Conservation (phyloP, 2,329 filamentous ascomycete species). For the Claviceps digitariae region DNA sequence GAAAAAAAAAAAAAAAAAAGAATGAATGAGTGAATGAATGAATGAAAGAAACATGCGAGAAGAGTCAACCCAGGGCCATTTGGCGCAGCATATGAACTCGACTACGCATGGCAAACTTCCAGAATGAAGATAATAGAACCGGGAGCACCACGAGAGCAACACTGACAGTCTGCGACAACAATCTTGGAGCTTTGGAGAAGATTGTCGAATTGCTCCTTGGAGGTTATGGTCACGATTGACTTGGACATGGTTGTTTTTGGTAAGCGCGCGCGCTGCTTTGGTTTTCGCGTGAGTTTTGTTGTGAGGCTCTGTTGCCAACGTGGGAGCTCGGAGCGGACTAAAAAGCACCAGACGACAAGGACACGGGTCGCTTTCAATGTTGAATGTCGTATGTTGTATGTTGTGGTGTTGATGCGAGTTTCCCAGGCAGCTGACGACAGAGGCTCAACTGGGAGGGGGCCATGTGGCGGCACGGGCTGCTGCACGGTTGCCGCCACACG, state of each 20-base stretch:
- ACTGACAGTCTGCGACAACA: constrained; percentile 79
- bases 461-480: not conserved
- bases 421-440: too few species aligned
- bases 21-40: too few species aligned
- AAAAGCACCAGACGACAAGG: not conserved
- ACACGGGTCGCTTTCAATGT: too few species aligned
- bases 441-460: not conserved
- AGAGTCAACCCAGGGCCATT: too few species aligned
- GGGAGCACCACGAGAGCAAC: constrained; percentile 12
- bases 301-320: not conserved
- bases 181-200: constrained; percentile 61
- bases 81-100: too few species aligned
- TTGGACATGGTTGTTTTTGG: constrained; percentile 15
- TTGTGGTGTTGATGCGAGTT: not conserved
- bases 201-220: constrained; percentile 48
- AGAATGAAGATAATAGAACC: not conserved
- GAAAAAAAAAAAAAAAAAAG: too few species aligned
- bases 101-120: too few species aligned
- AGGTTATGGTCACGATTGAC: constrained; percentile 22
- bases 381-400: too few species aligned
- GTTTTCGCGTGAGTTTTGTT: not conserved
- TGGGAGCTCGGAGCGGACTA: not conserved
- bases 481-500: not conserved
- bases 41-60: too few species aligned
- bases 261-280: not conserved